Conservation (phyloP, 768 basidiomycete genomes). For the Kwoniella dendrophila region DNA sequence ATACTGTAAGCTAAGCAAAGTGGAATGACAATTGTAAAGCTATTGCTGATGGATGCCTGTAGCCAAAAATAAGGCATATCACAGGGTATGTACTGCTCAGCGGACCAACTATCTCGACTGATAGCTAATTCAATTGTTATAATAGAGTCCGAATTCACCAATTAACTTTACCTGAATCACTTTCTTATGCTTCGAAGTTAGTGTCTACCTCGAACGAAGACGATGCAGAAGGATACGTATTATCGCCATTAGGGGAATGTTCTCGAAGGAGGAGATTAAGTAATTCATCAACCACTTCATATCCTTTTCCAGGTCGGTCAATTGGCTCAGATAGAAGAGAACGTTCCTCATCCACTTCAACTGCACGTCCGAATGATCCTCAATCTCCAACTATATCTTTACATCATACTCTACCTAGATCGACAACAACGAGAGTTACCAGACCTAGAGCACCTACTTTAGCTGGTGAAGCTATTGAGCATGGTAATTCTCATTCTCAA, state of each 20-base stretch:
- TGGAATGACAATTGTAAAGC: neutral
- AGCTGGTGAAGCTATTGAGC: conserved; percentile 48
- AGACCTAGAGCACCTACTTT: conserved; percentile 44
- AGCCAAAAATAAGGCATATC: conserved; percentile 47
- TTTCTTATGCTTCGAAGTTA: conserved; percentile 31
- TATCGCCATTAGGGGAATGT: conserved; percentile 21
- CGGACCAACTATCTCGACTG: neutral
- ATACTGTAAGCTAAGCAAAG: conserved; percentile 6
- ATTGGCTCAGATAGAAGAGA: conserved; percentile 1
- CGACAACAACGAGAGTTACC: conserved; percentile 10
- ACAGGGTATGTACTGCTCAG: conserved; percentile 37
- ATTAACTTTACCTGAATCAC: conserved; percentile 42
- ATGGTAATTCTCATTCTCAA: conserved; percentile 16
- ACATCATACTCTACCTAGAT: conserved; percentile 14
- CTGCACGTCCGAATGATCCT: conserved; percentile 13
- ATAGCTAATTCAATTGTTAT: neutral
- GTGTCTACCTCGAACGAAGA: neutral
- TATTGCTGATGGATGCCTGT: neutral
- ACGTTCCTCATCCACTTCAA: conserved; percentile 15
- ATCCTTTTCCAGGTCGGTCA: neutral
- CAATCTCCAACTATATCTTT: conserved; percentile 17
- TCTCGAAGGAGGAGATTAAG: neutral
- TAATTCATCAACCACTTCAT: conserved; percentile 13
- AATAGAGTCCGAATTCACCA: conserved; percentile 47
- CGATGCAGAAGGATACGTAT: conserved; percentile 7